Evolutionary conservation across 2,329 filamentous ascomycete species (phyloP), one percentile per base, ranked within the genome.

Genomic region (Penicillium sp.): DNA sequence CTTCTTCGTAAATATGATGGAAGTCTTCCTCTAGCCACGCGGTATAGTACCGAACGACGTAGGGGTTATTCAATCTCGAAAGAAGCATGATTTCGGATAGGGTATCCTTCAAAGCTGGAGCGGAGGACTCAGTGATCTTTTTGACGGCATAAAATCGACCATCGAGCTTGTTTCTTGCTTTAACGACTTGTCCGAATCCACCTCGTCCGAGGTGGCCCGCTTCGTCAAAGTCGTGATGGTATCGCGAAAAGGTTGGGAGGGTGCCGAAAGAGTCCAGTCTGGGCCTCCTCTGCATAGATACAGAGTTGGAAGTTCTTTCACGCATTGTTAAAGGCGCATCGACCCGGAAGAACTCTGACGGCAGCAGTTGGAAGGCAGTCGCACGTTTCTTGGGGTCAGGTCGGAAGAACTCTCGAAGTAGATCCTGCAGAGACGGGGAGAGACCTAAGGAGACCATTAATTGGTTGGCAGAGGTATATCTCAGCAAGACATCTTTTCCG

Each of bases 71-170:
- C 55, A 99, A 83, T 58, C 91, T 87, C n/a, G 93, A 96, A 16
- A 99, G 81, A 9, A 98, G 78, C 71, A 93, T 89, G 42, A 97
- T 93, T 70, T 96, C 90, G 0, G 90, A 93, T 39, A 98, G 80
- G 56, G 90, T 90, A 57, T 78, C 77, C 57, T 80, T 78, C 51
- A 83, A 68, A 5, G 82, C 80, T 11, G 87, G 83, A 26, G 89
- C 84, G 1, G 91, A 91, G 51, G 88, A 88, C 65, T 95, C 90
- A 1, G 87, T 91, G 60, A 99, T 95, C 72, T 98, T 97, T 74
- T 99, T 99, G 71, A 99, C 90, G 19, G 95, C 95, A 75, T 98
- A 99, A 44, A 96, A 88, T 56, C 93, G 90, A 0, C 91, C 91
- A 71, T 98, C 95, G 4, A 97, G 85, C 76, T 95, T 96, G 74